Percentiles rank a stretch among this genome's conserved stretches.
phyloP scores from a whole-genome alignment of 23 red algal genomes.

The Cyanidium caldarium region DNA sequence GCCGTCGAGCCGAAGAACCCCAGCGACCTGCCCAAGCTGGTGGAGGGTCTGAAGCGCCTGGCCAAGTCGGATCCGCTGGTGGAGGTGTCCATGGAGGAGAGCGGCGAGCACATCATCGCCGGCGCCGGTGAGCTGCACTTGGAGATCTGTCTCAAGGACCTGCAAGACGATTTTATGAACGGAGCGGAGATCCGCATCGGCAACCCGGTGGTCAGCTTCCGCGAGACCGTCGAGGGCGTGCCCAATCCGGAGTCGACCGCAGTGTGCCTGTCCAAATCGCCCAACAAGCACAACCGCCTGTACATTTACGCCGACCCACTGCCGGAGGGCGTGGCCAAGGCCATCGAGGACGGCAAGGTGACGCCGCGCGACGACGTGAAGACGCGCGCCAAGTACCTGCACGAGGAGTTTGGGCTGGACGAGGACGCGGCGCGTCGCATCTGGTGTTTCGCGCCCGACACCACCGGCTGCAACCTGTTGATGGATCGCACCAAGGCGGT shows the following conservation, averaged over 20 bases:
- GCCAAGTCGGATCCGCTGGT: constrained; percentile 97
- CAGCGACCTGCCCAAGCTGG: constrained; percentile 81
- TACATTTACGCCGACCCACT: constrained; percentile 93
- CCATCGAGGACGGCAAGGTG: constrained; percentile 93
- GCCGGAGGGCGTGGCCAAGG: constrained; percentile 54
- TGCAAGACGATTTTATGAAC: constrained; percentile 99
- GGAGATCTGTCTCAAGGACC: constrained; percentile 97
- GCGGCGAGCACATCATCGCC: constrained; percentile 96
- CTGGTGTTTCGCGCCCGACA: constrained; percentile 94
- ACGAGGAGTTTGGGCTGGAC: constrained; percentile 71
- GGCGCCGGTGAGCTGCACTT: constrained; percentile 92
- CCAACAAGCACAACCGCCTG: constrained; percentile 98
- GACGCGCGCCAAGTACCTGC: constrained; percentile 54
- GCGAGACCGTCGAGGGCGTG: constrained; percentile 81
- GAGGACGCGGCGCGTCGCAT: constrained; percentile 91
- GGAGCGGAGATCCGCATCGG: constrained; percentile 86
- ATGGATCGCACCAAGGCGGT: constrained; percentile 95
- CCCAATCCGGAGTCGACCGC: constrained; percentile 45
- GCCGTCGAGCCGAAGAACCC: constrained; percentile 99
- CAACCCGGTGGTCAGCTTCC: constrained; percentile 85
- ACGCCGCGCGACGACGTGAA: constrained; percentile 86
- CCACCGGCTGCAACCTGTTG: constrained; percentile 67
- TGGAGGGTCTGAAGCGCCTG: constrained; percentile 97
- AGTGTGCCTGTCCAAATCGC: constrained; percentile 85
- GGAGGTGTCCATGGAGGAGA: constrained; percentile 75